These are phyloP conservation scores for Domatiomyces globalis DNA, from an alignment of 2,329 filamentous ascomycete species.

Conservation along the genomic window DNA sequence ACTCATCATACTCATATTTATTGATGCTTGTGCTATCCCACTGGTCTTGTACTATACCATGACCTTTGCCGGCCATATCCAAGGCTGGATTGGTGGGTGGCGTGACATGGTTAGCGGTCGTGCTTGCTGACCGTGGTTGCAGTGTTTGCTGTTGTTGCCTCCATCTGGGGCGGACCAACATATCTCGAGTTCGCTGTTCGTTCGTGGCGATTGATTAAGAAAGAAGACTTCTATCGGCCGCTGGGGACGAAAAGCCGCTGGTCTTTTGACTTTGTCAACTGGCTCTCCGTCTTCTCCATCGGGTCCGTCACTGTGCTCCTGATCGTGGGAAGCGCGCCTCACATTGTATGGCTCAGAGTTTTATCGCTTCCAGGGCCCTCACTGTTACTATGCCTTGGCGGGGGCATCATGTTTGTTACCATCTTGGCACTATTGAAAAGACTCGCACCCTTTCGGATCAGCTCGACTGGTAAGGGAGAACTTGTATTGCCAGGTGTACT, in stretches of 20 bases:
- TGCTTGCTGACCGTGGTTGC: background rate
- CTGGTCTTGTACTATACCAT: conserved; percentile 18
- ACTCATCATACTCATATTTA: conserved; percentile 16
- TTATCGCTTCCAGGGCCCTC: conserved; percentile 16
- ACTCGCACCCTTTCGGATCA: conserved; percentile 45
- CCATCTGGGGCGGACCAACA: conserved; percentile 18
- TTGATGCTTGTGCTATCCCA: conserved; percentile 18
- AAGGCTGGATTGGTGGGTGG: conserved; percentile 15
- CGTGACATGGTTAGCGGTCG: background rate
- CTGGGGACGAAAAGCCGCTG: conserved; percentile 16
- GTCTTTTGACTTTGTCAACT: conserved; percentile 17
- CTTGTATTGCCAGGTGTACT: conserved; percentile 46
- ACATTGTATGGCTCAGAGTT: conserved; percentile 18
- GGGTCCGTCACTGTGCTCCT: conserved; percentile 13
- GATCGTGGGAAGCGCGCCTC: conserved; percentile 17
- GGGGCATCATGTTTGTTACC: conserved; percentile 11
- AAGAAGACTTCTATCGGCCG: conserved; percentile 18
- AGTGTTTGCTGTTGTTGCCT: conserved; percentile 18
- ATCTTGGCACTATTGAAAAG: conserved; percentile 26
- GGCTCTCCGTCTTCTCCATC: conserved; percentile 15
- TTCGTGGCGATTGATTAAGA: conserved; percentile 16
- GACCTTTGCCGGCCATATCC: conserved; percentile 14
- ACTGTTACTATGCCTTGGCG: conserved; percentile 10
- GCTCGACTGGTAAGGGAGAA: conserved; percentile 47
- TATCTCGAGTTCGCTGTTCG: conserved; percentile 18